phyloP scores from a whole-genome alignment of 129 eudicot genomes.

The Dittrichia graveolens region DNA sequence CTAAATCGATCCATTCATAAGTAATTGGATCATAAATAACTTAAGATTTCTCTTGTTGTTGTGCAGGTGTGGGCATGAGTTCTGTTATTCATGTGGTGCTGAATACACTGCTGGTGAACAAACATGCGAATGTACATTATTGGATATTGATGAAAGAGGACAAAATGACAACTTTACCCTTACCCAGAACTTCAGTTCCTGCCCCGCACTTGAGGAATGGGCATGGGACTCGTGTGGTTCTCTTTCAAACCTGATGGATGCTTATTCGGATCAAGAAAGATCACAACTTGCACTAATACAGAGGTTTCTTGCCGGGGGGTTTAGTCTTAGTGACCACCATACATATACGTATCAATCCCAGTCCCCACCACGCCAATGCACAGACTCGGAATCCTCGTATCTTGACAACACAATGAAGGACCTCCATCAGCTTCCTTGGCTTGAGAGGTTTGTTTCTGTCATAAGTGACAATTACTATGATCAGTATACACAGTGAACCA shows the following conservation, averaged over 20 bases:
- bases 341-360: slow-evolving; percentile 43
- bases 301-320: slow-evolving; percentile 84
- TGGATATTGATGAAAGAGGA: slow-evolving; percentile 44
- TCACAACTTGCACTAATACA: slow-evolving; percentile 93
- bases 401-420: slow-evolving; percentile 88
- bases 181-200: slow-evolving; percentile 46
- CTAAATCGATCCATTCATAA: not conserved
- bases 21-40: not conserved
- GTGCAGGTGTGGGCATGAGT: slow-evolving; percentile 88
- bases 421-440: slow-evolving; percentile 99
- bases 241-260: slow-evolving; percentile 69
- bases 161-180: slow-evolving; percentile 45
- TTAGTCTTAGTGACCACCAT: slow-evolving; percentile 66
- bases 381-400: slow-evolving; percentile 57
- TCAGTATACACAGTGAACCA: slow-evolving; percentile 50
- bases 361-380: slow-evolving; percentile 61
- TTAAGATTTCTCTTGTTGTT: not conserved
- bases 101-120: slow-evolving; percentile 60
- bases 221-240: slow-evolving; percentile 87
- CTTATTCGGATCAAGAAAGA: slow-evolving; percentile 92
- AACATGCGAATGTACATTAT: slow-evolving; percentile 64
- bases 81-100: slow-evolving; percentile 89
- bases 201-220: slow-evolving; percentile 57
- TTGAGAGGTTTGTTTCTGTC: slow-evolving; percentile 88
- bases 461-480: slow-evolving; percentile 87